Conservation (phyloP, 1,284 basidiomycete genomes). For the Polyporus tsugae region DNA sequence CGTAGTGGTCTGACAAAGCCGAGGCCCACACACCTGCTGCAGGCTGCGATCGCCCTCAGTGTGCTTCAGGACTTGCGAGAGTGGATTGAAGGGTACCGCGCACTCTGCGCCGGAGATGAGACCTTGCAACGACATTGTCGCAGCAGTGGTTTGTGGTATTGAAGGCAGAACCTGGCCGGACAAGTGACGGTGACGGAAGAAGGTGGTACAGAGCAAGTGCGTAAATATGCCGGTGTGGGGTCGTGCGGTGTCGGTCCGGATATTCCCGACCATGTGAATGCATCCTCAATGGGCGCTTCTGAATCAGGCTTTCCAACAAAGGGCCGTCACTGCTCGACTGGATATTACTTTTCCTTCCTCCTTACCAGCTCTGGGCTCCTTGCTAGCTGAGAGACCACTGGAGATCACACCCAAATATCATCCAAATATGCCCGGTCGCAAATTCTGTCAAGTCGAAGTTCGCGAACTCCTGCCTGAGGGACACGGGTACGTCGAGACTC, state of each 20-base stretch:
- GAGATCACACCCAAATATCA: too few species aligned
- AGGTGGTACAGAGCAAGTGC: constrained; percentile 15
- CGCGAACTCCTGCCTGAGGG: too few species aligned
- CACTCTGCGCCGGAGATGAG: constrained; percentile 94
- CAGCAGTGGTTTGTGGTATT: not conserved
- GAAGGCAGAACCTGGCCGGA: not conserved
- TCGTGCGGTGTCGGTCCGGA: constrained; percentile 15
- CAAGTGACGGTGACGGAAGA: not conserved
- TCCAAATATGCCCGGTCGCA: too few species aligned
- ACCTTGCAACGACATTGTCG: constrained; percentile 74
- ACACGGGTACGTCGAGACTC: not conserved
- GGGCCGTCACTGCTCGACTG: too few species aligned
- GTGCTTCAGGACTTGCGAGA: constrained; percentile 92
- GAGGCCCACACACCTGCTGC: constrained; percentile 68
- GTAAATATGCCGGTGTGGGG: constrained; percentile 25
- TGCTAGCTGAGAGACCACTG: too few species aligned
- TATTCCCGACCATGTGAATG: constrained; percentile 24
- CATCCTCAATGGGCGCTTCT: not conserved
- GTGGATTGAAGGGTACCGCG: constrained; percentile 84
- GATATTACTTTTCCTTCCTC: not conserved
- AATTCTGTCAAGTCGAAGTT: too few species aligned
- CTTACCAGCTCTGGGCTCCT: not conserved
- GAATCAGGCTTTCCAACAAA: too few species aligned
- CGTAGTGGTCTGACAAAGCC: constrained; percentile 1
- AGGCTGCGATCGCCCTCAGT: constrained; percentile 90